Conservation (phyloP, 1,284 basidiomycete genomes). For the Baeospora myosura region DNA sequence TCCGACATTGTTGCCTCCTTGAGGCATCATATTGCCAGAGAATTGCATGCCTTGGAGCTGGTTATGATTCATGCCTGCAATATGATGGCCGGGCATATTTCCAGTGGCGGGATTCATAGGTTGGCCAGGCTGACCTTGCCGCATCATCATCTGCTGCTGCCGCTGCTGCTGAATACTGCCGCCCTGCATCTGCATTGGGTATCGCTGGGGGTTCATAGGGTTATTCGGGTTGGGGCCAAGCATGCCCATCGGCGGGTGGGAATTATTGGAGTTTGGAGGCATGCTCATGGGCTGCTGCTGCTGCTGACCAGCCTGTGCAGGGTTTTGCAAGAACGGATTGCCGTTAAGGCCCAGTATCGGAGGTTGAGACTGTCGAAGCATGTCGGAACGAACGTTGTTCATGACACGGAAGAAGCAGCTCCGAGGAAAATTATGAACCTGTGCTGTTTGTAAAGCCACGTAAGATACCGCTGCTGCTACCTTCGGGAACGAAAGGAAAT, state of each 20-base stretch:
- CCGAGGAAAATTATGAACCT: no score
- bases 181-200: constrained; percentile 22
- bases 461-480: no score
- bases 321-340: constrained; percentile 29
- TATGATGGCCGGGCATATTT: constrained; percentile 25
- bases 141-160: constrained; percentile 23
- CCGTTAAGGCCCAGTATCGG: no score
- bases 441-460: no score
- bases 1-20: constrained; percentile 22
- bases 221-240: constrained; percentile 20
- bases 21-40: constrained; percentile 30
- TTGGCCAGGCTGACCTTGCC: constrained; percentile 31
- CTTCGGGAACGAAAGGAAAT: no score
- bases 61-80: constrained; percentile 30
- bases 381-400: no score
- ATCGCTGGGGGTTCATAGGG: constrained; percentile 18
- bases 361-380: no score
- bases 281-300: constrained; percentile 31
- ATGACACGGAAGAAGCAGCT: no score
- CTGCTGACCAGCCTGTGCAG: constrained; percentile 27
- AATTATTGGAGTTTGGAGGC: constrained; percentile 29
- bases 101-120: constrained; percentile 27
- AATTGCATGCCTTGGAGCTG: constrained; percentile 32
- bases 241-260: constrained; percentile 36
- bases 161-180: constrained; percentile 15